phyloP scores from a whole-genome alignment of 257 asterid genomes.

The Solanum bulbocastanum region DNA sequence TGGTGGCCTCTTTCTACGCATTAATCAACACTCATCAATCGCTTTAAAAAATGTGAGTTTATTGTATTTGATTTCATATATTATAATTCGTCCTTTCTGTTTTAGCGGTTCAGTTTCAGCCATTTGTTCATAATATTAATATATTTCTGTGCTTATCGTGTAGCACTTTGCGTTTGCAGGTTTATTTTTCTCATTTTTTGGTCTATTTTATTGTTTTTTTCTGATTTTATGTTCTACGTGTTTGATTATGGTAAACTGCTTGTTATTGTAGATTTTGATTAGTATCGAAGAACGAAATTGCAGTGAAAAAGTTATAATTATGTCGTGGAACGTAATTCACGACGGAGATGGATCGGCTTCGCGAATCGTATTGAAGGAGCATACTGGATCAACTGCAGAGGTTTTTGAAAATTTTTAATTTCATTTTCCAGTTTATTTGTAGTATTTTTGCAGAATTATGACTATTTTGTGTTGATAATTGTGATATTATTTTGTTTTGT shows the following conservation, averaged over 20 bases:
- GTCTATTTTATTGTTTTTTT: not conserved
- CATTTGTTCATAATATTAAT: not conserved
- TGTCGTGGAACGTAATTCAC: constrained; percentile 36
- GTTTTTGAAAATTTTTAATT: constrained; percentile 15
- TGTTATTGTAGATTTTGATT: not conserved
- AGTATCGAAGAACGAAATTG: constrained; percentile 23
- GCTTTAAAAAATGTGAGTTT: not conserved
- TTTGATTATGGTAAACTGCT: not conserved
- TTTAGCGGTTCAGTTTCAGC: not conserved
- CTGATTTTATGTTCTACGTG: not conserved
- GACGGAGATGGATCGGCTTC: constrained; percentile 49
- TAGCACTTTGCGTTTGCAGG: not conserved
- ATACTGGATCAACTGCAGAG: constrained; percentile 73
- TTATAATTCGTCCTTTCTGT: not conserved
- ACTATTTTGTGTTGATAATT: not conserved
- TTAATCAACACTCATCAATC: not conserved
- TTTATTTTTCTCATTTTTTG: constrained; percentile 1
- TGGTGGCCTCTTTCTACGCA: not conserved
- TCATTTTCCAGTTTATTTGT: not conserved
- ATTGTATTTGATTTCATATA: not conserved
- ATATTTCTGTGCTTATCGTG: not conserved
- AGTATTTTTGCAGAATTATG: not conserved
- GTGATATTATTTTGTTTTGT: not conserved
- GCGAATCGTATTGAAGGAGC: constrained; percentile 54
- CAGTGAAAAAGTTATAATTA: constrained; percentile 5